These are phyloP conservation scores for Setomelanomma holmii DNA, from an alignment of 2,329 filamentous ascomycete species.

Conservation along the genomic window DNA sequence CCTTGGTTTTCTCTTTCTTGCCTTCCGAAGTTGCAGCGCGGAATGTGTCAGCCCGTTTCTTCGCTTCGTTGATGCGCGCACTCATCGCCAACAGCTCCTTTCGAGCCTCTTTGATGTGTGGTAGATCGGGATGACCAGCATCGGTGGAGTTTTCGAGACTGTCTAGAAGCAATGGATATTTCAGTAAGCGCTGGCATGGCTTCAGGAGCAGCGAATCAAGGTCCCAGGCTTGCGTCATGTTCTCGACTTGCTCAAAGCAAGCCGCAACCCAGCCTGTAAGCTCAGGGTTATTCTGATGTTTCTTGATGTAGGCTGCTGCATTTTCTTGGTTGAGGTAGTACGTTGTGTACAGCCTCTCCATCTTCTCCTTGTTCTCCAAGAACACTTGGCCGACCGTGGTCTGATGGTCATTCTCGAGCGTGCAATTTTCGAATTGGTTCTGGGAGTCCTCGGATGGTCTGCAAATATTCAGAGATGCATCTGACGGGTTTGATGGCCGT, in stretches of 20 bases:
- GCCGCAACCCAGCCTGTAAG: constrained; percentile 85
- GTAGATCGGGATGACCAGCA: constrained; percentile 81
- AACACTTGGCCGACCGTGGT: constrained; percentile 68
- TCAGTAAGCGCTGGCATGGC: constrained; percentile 91
- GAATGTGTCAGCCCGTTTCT: constrained; percentile 92
- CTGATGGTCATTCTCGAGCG: constrained; percentile 60
- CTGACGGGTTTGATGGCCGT: constrained; percentile 20
- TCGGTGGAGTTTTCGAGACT: constrained; percentile 82
- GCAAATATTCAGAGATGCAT: constrained; percentile 22
- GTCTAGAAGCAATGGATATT: constrained; percentile 87
- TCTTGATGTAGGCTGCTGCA: constrained; percentile 67
- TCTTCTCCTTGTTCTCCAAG: constrained; percentile 60
- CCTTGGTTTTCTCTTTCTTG: constrained; percentile 45
- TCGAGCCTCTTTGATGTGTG: constrained; percentile 73
- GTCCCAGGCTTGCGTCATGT: constrained; percentile 93
- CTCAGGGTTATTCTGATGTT: constrained; percentile 62
- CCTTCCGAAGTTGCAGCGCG: constrained; percentile 42
- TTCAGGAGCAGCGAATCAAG: constrained; percentile 96
- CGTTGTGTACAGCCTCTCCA: constrained; percentile 70
- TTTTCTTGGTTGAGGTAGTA: constrained; percentile 71
- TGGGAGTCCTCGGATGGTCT: constrained; percentile 29
- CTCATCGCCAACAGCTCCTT: constrained; percentile 70
- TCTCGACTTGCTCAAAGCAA: constrained; percentile 89
- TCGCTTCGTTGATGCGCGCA: constrained; percentile 85
- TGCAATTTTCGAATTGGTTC: constrained; percentile 41